Base-by-base conservation (phyloP, 345 rosid genomes). In the Camelina hispida region DNA sequence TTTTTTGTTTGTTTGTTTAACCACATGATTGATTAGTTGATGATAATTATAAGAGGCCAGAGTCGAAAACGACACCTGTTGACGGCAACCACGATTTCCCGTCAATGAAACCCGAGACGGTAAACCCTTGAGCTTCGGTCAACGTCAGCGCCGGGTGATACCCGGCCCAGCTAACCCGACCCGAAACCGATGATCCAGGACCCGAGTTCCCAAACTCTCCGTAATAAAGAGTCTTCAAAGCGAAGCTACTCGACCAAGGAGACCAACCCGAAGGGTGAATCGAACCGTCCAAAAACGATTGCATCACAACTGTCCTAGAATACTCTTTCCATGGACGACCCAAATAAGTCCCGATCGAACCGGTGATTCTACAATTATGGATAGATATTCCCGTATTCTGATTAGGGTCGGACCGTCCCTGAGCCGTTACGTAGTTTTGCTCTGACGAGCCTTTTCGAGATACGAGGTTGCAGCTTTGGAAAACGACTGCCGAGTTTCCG, bases 251-350 rank as follows among this genome's bases (percentile, higher is more conserved):
- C 0, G 50, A 28, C 86, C 88, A 85, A 15, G 72, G 16, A 42
- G 79, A 81, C 88, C 94, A 89, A 18, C 94, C 91, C 0, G 81
- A 78, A 6, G 88, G 85, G 25, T 71, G 50, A 12, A 87, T 73
- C 10, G 88, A 61, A 9, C 84, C 71, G 11, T 85, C 89, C 17
- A 89, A 61, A 18, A 63, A 84, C 2, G 88, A 84, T 68, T 78
- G 77, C 87, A 89, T 75, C 46, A 77, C 84, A 50, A 89, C 88
- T 0, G 90, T 83, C 61, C 91, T 79, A 4, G 94, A 84, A 56
- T 87, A 89, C 54, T 79, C 14, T 69, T 79, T 72, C 94, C 91
- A 89, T 2, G 94, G 91, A 25, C 91, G 81, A 4, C 94, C 94
- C 16, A 89, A 83, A 63, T 80, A 89, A 2, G 91, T 85, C 23